These are phyloP conservation scores for Neoascochyta sp. DNA, from an alignment of 2,329 filamentous ascomycete species.

Conservation along the genomic window DNA sequence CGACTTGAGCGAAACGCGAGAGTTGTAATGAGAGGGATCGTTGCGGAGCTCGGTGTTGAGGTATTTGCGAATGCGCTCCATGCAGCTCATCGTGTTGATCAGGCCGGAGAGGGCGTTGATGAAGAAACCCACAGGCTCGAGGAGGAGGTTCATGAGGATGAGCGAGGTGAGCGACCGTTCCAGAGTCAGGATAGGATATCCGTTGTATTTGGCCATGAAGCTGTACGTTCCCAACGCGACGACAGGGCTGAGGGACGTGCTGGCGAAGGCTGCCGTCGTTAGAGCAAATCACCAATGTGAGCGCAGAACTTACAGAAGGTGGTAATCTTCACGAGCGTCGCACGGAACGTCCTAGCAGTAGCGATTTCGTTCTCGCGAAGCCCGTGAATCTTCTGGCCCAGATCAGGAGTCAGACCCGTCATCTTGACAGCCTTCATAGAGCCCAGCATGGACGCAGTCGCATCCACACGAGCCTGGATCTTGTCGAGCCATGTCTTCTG, in stretches of 20 bases:
- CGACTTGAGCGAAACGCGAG: no score
- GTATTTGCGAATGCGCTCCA: conserved; percentile 12
- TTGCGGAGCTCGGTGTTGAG: conserved; percentile 7
- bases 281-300: neutral
- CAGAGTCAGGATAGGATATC: conserved; percentile 4
- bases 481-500: conserved; percentile 14
- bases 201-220: conserved; percentile 9
- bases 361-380: conserved; percentile 8
- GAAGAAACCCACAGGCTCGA: conserved; percentile 12
- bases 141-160: conserved; percentile 8
- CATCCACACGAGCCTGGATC: conserved; percentile 13
- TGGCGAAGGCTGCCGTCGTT: neutral
- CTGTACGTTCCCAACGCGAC: conserved; percentile 8
- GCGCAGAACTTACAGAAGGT: neutral
- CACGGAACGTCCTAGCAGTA: conserved; percentile 1
- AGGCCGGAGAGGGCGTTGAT: conserved; percentile 11
- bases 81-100: conserved; percentile 11
- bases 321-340: neutral
- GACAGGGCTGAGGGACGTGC: neutral
- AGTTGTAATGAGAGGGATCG: conserved; percentile 3
- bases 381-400: conserved; percentile 6
- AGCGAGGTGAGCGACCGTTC: conserved; percentile 8
- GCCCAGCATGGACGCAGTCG: conserved; percentile 11
- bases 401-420: conserved; percentile 8
- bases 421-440: conserved; percentile 15